Conservation (phyloP, 371 early-diverging fungal species). For the Mortierella sp. region DNA sequence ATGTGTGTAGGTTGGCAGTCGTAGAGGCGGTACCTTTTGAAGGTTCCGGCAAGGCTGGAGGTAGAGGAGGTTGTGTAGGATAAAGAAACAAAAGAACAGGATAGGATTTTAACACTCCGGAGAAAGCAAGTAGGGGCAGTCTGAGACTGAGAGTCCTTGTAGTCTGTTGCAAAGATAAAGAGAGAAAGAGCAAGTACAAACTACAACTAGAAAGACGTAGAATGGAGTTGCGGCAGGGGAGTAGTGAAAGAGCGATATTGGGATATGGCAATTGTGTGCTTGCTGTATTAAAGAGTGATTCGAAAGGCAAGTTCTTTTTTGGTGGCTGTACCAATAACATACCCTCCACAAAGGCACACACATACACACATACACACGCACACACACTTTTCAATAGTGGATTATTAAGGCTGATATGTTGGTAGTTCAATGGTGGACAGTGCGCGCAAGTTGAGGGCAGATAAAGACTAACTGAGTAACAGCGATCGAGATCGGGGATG, state of each 20-base stretch:
- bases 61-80: neutral
- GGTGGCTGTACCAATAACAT: slow-evolving; percentile 4
- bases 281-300: neutral
- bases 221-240: neutral
- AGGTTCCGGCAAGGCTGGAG: neutral
- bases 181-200: neutral
- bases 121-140: neutral
- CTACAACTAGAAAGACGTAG: neutral
- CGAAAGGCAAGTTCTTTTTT: neutral
- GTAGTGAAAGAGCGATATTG: slow-evolving; percentile 6
- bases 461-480: neutral
- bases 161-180: neutral
- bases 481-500: slow-evolving; percentile 5
- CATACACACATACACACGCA: neutral
- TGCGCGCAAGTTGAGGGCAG: neutral
- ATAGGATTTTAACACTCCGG: neutral
- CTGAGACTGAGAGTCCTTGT: neutral
- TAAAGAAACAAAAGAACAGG: neutral
- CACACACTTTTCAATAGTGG: neutral
- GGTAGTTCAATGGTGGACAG: neutral
- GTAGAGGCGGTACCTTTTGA: neutral
- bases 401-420: neutral
- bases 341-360: slow-evolving; percentile 2
- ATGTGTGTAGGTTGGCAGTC: neutral
- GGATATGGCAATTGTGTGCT: neutral